These are phyloP conservation scores for Zygosaccharomyces siamensis DNA, from an alignment of 805 yeast species.

Conservation along the genomic window DNA sequence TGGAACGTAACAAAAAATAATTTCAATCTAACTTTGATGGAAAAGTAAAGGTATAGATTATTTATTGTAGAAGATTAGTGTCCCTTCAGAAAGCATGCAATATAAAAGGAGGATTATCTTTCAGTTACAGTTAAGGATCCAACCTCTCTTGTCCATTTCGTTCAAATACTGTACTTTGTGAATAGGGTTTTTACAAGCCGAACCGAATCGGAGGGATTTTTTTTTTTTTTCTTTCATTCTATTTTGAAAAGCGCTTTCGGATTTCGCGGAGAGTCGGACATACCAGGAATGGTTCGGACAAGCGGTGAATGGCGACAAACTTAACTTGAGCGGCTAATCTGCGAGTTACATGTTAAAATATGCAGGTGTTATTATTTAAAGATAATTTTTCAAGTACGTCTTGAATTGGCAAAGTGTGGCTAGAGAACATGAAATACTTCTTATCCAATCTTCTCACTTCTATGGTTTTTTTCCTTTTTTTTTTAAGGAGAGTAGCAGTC, in stretches of 20 bases:
- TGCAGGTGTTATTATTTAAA: not conserved
- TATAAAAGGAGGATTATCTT: not conserved
- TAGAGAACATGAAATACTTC: too few species aligned
- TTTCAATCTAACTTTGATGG: too few species aligned
- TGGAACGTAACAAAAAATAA: too few species aligned
- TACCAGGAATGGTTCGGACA: not conserved
- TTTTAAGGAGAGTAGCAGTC: too few species aligned
- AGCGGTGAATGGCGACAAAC: not conserved
- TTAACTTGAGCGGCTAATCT: not conserved
- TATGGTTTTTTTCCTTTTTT: too few species aligned
- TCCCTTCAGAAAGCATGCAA: too few species aligned
- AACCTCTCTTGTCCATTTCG: not conserved
- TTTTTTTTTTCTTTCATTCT: not conserved
- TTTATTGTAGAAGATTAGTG: too few species aligned
- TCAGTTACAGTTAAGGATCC: not conserved
- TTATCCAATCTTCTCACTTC: too few species aligned
- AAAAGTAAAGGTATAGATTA: too few species aligned
- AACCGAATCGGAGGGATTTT: slow-evolving; percentile 7
- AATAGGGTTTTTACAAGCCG: slow-evolving; percentile 1
- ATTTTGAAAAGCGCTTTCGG: not conserved
- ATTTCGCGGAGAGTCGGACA: not conserved
- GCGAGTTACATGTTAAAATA: not conserved
- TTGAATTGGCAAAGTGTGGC: too few species aligned
- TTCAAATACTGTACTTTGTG: slow-evolving; percentile 2
- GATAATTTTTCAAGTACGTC: not conserved